phyloP scores from a whole-genome alignment of 2,329 filamentous ascomycete species.

The Pyrenochaeta sp. region DNA sequence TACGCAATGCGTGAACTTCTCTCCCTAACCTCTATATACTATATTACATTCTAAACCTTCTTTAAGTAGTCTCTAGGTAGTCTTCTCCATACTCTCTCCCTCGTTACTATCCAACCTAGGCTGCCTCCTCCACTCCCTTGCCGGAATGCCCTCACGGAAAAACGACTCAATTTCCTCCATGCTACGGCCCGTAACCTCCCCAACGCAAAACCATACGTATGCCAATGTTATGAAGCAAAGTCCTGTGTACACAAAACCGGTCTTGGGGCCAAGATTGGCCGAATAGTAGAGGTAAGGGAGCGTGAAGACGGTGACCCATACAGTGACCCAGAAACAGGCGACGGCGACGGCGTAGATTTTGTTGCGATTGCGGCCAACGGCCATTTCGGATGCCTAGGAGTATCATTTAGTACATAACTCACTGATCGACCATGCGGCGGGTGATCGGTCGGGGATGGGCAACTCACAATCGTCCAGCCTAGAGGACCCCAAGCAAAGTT shows the following conservation, averaged over 20 bases:
- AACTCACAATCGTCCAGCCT: not conserved
- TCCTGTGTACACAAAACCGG: not conserved
- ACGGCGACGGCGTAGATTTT: not conserved
- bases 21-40: too few relatives aligned
- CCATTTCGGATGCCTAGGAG: not conserved
- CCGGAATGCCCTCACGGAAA: not conserved
- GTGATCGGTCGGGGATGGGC: too few relatives aligned
- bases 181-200: not conserved
- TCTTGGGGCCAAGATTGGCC: not conserved
- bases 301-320: not conserved
- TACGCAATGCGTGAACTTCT: too few relatives aligned
- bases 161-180: not conserved
- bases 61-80: too few relatives aligned
- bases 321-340: not conserved
- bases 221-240: not conserved
- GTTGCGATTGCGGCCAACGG: not conserved
- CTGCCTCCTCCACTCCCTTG: not conserved
- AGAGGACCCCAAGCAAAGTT: not conserved
- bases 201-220: not conserved
- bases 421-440: too few relatives aligned
- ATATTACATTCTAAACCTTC: too few relatives aligned
- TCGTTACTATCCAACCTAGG: not conserved
- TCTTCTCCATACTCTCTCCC: too few relatives aligned
- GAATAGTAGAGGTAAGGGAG: not conserved
- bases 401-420: not conserved